Conservation (phyloP, 2,329 filamentous ascomycete genomes). For the Hypoxylon sp. region DNA sequence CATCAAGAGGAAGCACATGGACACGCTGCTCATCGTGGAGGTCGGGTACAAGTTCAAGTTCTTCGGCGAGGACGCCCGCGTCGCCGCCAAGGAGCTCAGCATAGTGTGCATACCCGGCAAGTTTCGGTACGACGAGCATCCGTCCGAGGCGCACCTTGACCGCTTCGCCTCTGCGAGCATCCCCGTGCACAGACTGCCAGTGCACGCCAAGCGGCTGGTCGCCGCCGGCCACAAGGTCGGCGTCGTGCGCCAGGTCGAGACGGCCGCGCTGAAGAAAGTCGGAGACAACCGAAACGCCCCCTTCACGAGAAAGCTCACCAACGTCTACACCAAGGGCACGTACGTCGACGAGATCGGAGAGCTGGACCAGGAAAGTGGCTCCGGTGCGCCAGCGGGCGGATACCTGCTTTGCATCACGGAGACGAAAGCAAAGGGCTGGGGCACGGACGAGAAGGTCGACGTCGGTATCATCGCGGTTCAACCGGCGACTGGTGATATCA, state of each 20-base stretch:
- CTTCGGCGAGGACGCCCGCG: constrained; percentile 92
- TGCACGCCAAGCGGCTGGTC: constrained; percentile 93
- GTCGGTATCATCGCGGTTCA: constrained; percentile 94
- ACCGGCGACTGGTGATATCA: constrained; percentile 92
- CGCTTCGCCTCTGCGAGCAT: constrained; percentile 96
- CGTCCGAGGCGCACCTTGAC: constrained; percentile 89
- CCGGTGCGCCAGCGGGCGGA: constrained; percentile 70
- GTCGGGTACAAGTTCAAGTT: constrained; percentile 98
- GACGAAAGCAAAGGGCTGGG: constrained; percentile 75
- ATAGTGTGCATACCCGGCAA: constrained; percentile 98
- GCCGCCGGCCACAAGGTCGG: constrained; percentile 95
- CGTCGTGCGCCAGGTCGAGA: constrained; percentile 92
- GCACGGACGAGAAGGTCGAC: constrained; percentile 91
- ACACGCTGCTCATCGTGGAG: constrained; percentile 89
- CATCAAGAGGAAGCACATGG: constrained; percentile 89
- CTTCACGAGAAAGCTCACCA: constrained; percentile 91
- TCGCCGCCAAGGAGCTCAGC: constrained; percentile 86
- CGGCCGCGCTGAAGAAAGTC: constrained; percentile 91
- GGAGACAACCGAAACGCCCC: constrained; percentile 94
- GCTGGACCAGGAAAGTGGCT: constrained; percentile 63
- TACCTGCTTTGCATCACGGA: constrained; percentile 95
- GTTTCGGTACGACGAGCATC: constrained; percentile 90
- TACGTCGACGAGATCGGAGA: constrained; percentile 95
- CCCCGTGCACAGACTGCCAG: constrained; percentile 86
- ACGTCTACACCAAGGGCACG: constrained; percentile 96